These are phyloP conservation scores for Xylaria nigripes DNA, from an alignment of 495 filamentous ascomycete species.

Conservation along the genomic window DNA sequence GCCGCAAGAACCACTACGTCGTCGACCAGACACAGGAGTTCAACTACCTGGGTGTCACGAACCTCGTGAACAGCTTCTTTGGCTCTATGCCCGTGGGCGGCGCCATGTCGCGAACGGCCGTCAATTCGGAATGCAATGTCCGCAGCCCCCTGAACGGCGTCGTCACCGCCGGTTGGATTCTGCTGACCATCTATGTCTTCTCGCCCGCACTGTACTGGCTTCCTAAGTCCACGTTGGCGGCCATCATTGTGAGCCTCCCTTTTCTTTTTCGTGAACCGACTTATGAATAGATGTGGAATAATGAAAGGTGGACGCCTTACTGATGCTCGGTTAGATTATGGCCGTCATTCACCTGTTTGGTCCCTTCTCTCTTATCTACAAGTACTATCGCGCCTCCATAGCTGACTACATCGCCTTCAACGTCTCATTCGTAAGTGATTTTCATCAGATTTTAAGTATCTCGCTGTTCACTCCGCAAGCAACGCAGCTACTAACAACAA, in stretches of 20 bases:
- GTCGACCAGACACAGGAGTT: conserved; percentile 44
- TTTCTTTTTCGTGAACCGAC: background rate
- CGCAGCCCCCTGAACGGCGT: conserved; percentile 38
- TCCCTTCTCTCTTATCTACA: conserved; percentile 33
- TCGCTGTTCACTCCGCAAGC: background rate
- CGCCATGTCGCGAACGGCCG: conserved; percentile 42
- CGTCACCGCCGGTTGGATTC: conserved; percentile 39
- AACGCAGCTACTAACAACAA: background rate
- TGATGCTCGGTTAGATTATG: conserved; percentile 24
- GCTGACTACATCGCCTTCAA: conserved; percentile 43
- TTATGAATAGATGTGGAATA: background rate
- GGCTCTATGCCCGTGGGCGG: conserved; percentile 41
- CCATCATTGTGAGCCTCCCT: conserved; percentile 30
- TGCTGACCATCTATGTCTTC: conserved; percentile 41
- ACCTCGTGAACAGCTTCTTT: conserved; percentile 44
- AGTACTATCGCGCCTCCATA: conserved; percentile 41
- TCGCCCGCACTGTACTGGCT: conserved; percentile 44
- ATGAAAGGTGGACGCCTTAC: too few species aligned
- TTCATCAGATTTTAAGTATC: too few species aligned
- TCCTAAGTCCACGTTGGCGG: conserved; percentile 40
- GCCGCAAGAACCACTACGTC: conserved; percentile 38
- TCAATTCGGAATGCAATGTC: conserved; percentile 41
- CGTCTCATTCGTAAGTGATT: conserved; percentile 32
- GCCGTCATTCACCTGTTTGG: conserved; percentile 40
- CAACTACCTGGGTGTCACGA: conserved; percentile 39